These are phyloP conservation scores for Santalum album DNA, from an alignment of 164 flowering plant species.

Conservation along the genomic window DNA sequence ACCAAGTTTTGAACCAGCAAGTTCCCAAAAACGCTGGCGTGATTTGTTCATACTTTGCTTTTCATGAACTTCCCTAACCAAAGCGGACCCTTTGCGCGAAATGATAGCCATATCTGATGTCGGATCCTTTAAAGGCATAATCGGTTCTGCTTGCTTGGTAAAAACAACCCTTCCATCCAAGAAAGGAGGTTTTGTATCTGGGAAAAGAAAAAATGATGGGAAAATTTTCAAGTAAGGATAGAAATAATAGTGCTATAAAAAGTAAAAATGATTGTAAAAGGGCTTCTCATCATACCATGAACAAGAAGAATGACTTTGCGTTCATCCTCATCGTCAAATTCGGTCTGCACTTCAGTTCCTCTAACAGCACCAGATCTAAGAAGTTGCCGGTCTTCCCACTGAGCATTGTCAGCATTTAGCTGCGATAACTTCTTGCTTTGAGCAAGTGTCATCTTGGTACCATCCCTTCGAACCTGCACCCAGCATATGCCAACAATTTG, in stretches of 20 bases:
- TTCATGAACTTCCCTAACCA: constrained; percentile 85
- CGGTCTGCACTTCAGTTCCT: constrained; percentile 94
- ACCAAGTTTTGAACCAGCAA: constrained; percentile 95
- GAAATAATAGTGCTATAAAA: too few species aligned
- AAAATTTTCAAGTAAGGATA: background rate
- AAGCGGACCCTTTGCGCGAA: constrained; percentile 81
- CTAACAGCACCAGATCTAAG: constrained; percentile 96
- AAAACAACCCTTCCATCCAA: constrained; percentile 90
- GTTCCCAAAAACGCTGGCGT: constrained; percentile 98
- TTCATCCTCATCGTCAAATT: constrained; percentile 94
- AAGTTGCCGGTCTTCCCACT: constrained; percentile 96
- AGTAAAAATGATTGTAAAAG: too few species aligned
- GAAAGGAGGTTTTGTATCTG: constrained; percentile 98
- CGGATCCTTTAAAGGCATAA: constrained; percentile 93
- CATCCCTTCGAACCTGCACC: constrained; percentile 79
- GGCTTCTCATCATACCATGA: constrained; percentile 48
- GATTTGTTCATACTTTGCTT: constrained; percentile 84
- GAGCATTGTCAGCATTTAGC: constrained; percentile 84
- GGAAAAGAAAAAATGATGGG: constrained; percentile 1
- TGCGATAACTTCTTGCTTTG: constrained; percentile 93
- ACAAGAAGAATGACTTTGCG: constrained; percentile 90
- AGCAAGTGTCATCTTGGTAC: constrained; percentile 78
- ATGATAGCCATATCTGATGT: constrained; percentile 99
- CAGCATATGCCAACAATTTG: background rate
- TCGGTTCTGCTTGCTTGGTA: constrained; percentile 93